These are phyloP conservation scores for Rhinocladiella mackenziei DNA, from an alignment of 2,329 filamentous ascomycete species.

Conservation along the genomic window DNA sequence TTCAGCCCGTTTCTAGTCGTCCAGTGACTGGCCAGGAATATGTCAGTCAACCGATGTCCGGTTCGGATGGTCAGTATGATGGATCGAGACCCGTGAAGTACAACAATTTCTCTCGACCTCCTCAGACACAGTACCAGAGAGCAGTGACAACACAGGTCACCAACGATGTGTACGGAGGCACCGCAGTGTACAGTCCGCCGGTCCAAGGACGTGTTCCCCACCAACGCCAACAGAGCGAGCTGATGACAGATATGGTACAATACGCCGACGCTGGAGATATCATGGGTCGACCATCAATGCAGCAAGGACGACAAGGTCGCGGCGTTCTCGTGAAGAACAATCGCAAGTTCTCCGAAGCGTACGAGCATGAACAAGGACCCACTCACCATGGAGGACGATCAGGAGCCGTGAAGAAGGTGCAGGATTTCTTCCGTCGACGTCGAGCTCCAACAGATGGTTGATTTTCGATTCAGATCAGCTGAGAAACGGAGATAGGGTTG, in stretches of 20 bases:
- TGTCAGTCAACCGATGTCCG: slow-evolving; percentile 10
- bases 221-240: slow-evolving; percentile 38
- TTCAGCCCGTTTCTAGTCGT: slow-evolving; percentile 16
- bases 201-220: slow-evolving; percentile 24
- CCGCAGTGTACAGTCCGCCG: slow-evolving; percentile 25
- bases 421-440: slow-evolving; percentile 89
- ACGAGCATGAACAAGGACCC: slow-evolving; percentile 62
- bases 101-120: slow-evolving; percentile 28
- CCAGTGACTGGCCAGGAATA: slow-evolving; percentile 17
- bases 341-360: slow-evolving; percentile 80
- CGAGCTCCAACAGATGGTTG: slow-evolving; percentile 19
- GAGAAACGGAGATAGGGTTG: too few species aligned
- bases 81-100: slow-evolving; percentile 14
- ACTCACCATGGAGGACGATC: slow-evolving; percentile 75
- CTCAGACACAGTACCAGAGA: slow-evolving; percentile 23
- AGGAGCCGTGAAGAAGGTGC: slow-evolving; percentile 83
- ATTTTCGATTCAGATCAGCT: slow-evolving; percentile 10
- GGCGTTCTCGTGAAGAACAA: slow-evolving; percentile 78
- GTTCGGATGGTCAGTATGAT: slow-evolving; percentile 27
- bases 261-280: slow-evolving; percentile 41
- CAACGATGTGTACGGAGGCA: slow-evolving; percentile 30
- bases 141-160: slow-evolving; percentile 7
- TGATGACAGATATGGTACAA: slow-evolving; percentile 27
- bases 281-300: slow-evolving; percentile 39
- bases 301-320: slow-evolving; percentile 41